Evolutionary conservation across 352 stramenopile species (phyloP).

Genomic region (Phytophthora litchii): DNA sequence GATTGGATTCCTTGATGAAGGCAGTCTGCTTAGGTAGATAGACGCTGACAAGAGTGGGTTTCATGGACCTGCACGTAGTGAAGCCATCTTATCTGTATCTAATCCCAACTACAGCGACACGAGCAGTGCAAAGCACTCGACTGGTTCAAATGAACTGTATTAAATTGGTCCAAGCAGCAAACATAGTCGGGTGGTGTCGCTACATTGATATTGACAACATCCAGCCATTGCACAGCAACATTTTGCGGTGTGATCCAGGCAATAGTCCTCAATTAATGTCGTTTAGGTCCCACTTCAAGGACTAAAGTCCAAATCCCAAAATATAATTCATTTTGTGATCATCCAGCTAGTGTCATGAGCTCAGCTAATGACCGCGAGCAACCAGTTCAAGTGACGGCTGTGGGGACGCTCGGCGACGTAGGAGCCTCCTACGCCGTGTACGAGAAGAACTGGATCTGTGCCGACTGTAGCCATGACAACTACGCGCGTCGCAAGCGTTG

Average conservation of each 20-base stretch:
- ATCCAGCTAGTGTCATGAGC: slow-evolving; percentile 6
- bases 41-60: neutral
- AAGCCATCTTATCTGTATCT: slow-evolving; percentile 15
- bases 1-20: neutral
- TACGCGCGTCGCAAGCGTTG: slow-evolving; percentile 80
- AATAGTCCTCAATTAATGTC: neutral
- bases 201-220: no score
- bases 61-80: slow-evolving; percentile 22
- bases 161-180: no score
- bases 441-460: slow-evolving; percentile 90
- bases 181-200: no score
- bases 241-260: no score
- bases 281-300: no score
- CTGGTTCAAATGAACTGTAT: no score
- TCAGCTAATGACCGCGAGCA: slow-evolving; percentile 23
- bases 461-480: slow-evolving; percentile 87
- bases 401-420: slow-evolving; percentile 84
- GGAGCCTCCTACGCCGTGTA: slow-evolving; percentile 90
- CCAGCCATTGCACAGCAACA: no score
- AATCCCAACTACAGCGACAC: slow-evolving; percentile 4
- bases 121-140: no score
- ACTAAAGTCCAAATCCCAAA: neutral
- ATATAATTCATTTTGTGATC: neutral
- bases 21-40: neutral
- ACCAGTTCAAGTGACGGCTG: slow-evolving; percentile 68